Base-by-base conservation (phyloP, 2,329 filamentous ascomycete species). In the Scorias spongiosa region DNA sequence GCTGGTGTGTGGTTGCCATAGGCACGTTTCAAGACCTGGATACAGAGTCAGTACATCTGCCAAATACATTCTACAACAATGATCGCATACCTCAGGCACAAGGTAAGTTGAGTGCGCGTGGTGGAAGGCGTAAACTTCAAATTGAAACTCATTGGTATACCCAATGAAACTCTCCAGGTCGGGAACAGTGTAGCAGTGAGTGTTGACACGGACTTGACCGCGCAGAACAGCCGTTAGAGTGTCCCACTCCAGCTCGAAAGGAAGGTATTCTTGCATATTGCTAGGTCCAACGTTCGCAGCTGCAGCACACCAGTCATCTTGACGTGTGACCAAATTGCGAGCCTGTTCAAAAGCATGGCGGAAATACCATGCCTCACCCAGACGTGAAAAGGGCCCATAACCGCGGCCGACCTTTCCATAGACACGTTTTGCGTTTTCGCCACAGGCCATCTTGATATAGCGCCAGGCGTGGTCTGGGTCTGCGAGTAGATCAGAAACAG, bases 391-490 rank as follows among this genome's bases (percentile, higher is more conserved):
- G 0, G 76, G 77, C 0, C 74, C 72, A 39, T 65, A 64, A 42
- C 69, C 66, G n/a, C 55, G 42, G 18, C 75, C 75, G 4, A 63
- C 54, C 39, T 65, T 66, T 9, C 77, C 77, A 47, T 81, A 80
- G 1, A 76, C 63, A 1, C 69, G 63, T 63, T 81, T 81, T 1
- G 79, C 66, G 52, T 84, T 84, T 61, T 84, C 80, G 17, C 50
- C 50, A 49, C 79, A 84, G 0, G 80, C 80, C 79, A 84, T 84
- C 64, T 84, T 84, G 69, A 84, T 80, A 58, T 81, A 84, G 15
- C 80, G 69, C 74, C 78, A 80, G 47, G 66, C 74, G 17, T 68
- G 67, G 37, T 80, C 77, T 0, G 78, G 78, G 42, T 81, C 76
- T 1, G 80, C 79, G 9, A 83, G 66, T 65, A 83, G 69, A 50